Evolutionary conservation across 1,284 basidiomycete genomes (phyloP), one percentile per base, ranked within the genome.

Genomic region (Ceratobasidium sp.): DNA sequence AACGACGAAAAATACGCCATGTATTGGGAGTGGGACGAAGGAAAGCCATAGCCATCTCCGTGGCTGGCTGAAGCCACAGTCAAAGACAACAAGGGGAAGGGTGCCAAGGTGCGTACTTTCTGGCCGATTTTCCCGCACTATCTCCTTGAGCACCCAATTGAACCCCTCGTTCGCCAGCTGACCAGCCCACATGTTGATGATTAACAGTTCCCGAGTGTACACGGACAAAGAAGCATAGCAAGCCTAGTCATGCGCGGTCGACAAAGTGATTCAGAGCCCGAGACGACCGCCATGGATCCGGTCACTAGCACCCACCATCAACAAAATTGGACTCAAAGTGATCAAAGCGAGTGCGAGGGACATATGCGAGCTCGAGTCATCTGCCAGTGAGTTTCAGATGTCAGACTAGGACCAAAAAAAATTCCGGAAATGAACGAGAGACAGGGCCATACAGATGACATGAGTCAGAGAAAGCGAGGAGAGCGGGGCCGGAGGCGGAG

Each of bases 1-100:
- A 96, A 96, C 0, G 92, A 87, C 2, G 91, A 87, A 81, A 96
- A 96, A 84, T 94, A 96, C 4, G 91, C 95, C 91, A 96, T 93
- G 83, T 93, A 96, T 84, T 96, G 94, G 82, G 93, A 93, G 82
- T 96, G 94, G 14, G 93, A 95, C 0, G 94, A 95, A 0, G 94
- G 94, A 82, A 96, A 96, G 14, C 94, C 94, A 82, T 95, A 96
- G 7, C 95, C 94, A 75, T 88, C 89, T 14, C 92, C 92, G 48
- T 91, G 84, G 69, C 87, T 87, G 69, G 87, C 92, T 91, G 60
- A 20, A 73, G 14, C 18, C 35, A 52, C 10, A n/a, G 41, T 57
- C 18, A 35, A 65, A 50, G 33, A n/a, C 18, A 69, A 6, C 30
- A 20, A 4, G 55, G 69, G 12, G 54, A 64, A 27, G 67, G 60